phyloP scores from a whole-genome alignment of 257 asterid species.

The Nemophila menziesii region DNA sequence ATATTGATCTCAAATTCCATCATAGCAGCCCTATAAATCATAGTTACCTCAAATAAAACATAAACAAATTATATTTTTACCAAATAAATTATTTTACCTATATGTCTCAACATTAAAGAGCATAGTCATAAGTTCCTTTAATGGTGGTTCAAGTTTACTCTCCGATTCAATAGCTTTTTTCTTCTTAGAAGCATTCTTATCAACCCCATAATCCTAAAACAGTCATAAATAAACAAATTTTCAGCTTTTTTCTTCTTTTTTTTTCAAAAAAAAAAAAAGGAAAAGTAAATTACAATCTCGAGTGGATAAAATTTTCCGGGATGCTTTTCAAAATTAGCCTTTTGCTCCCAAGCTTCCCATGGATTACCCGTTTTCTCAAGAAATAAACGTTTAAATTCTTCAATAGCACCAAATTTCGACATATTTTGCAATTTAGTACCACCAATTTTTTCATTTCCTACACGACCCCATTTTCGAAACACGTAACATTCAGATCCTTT shows the following conservation, averaged over 20 bases:
- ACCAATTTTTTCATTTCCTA: constrained; percentile 87
- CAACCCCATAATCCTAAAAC: constrained; percentile 88
- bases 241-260: no score
- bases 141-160: constrained; percentile 64
- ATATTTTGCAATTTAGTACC: constrained; percentile 56
- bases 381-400: constrained; percentile 69
- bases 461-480: constrained; percentile 98
- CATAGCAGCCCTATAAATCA: constrained; percentile 83
- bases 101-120: constrained; percentile 90
- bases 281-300: constrained; percentile 55
- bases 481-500: constrained; percentile 68
- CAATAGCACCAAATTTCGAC: constrained; percentile 56
- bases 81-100: constrained; percentile 36
- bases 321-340: constrained; percentile 59
- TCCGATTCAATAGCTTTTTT: constrained; percentile 41
- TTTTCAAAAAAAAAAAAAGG: constrained; percentile 7
- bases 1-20: constrained; percentile 96
- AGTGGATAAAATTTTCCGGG: constrained; percentile 85
- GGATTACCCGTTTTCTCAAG: constrained; percentile 88
- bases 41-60: constrained; percentile 14
- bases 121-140: constrained; percentile 77
- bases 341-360: constrained; percentile 78
- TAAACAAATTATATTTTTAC: constrained; percentile 11
- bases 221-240: not conserved
- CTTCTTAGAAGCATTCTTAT: constrained; percentile 38